Conservation (phyloP, 768 basidiomycete species). For the Phanerochaete sordida region DNA sequence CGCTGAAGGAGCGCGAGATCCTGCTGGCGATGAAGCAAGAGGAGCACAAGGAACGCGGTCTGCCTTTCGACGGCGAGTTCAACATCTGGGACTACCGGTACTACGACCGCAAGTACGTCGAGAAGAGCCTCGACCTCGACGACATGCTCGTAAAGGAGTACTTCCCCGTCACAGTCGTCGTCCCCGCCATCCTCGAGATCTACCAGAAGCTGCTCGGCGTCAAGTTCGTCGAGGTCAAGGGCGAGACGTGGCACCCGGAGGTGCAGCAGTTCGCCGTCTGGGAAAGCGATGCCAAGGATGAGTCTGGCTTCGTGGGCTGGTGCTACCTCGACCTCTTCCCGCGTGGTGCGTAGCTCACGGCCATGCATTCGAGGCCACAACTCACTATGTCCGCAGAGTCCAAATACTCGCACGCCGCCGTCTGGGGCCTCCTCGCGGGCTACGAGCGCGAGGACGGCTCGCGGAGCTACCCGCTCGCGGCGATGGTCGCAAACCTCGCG, state of each 20-base stretch:
- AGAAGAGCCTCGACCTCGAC: conserved; percentile 66
- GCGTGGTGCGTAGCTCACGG: conserved; percentile 45
- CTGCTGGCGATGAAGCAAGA: conserved; percentile 74
- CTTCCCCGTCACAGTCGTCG: conserved; percentile 82
- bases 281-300: conserved; percentile 72
- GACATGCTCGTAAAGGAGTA: conserved; percentile 83
- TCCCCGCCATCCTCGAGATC: conserved; percentile 77
- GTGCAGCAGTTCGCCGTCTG: conserved; percentile 85
- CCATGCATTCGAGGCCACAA: background rate
- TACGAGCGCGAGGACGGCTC: conserved; percentile 53
- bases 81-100: conserved; percentile 86
- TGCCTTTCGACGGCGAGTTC: conserved; percentile 69
- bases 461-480: conserved; percentile 68
- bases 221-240: conserved; percentile 52
- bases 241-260: conserved; percentile 81
- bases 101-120: conserved; percentile 63
- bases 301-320: conserved; percentile 74
- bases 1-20: conserved; percentile 56
- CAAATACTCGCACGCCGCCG: conserved; percentile 86
- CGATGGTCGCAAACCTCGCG: conserved; percentile 91
- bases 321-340: conserved; percentile 89
- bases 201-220: conserved; percentile 83
- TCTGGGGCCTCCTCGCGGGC: conserved; percentile 74
- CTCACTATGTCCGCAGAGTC: conserved; percentile 38
- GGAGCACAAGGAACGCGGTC: conserved; percentile 57